A percentile compares a stretch with the other conserved stretches of the same genome.
Evolutionary conservation across 192 early-diverging fungal species (phyloP).

Genomic region (Coemansia sp.): DNA sequence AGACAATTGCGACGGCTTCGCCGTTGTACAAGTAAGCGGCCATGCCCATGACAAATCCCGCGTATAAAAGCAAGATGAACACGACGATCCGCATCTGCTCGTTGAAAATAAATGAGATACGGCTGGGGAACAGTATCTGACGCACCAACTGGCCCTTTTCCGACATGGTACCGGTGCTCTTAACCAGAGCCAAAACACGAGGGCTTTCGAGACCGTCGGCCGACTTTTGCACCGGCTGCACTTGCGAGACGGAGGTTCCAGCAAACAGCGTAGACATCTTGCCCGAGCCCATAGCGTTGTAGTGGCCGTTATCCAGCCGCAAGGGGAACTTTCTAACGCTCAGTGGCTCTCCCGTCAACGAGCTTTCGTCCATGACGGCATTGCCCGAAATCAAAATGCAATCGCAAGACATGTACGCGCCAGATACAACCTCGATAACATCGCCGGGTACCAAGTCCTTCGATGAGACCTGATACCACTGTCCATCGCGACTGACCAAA

Average conservation of each 20-base stretch:
- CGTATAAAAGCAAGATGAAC: conserved; percentile 57
- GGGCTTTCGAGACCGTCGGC: conserved; percentile 41
- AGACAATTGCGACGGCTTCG: conserved; percentile 55
- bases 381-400: conserved; percentile 65
- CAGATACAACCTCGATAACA: conserved; percentile 51
- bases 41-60: conserved; percentile 38
- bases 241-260: conserved; percentile 67
- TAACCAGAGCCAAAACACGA: conserved; percentile 20
- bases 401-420: conserved; percentile 63
- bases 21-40: conserved; percentile 43
- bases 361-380: conserved; percentile 71
- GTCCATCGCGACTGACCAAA: conserved; percentile 60
- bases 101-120: conserved; percentile 64
- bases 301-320: conserved; percentile 56
- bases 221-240: conserved; percentile 18
- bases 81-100: conserved; percentile 68
- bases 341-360: conserved; percentile 75
- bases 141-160: conserved; percentile 62
- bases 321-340: conserved; percentile 73
- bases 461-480: conserved; percentile 61
- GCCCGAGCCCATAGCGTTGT: conserved; percentile 34
- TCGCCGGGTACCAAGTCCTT: conserved; percentile 67
- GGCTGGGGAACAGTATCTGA: conserved; percentile 65
- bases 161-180: conserved; percentile 57
- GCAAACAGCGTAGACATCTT: conserved; percentile 70